Evolutionary conservation across 805 yeast species (phyloP), one percentile per base, ranked within the genome.

Genomic region (Isabelozyma rhagii): DNA sequence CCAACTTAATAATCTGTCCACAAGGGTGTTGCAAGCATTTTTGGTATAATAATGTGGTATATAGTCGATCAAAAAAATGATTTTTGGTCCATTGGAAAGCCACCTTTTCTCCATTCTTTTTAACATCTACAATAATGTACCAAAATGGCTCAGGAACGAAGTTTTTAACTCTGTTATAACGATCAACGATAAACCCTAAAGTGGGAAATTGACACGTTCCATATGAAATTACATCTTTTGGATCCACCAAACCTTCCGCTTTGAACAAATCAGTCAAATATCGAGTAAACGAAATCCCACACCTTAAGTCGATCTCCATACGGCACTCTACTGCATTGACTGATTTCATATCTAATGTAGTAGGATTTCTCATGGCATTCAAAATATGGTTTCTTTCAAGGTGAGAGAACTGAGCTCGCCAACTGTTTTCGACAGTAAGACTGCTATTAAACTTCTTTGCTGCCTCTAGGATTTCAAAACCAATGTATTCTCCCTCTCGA

Each of bases 181-280:
- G 74, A 60, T 94, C 99, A 9, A 94, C 98, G 0, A 94, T 92
- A 68, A 94, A 94, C 3, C 99, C 98, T 46, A 94, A 72, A 0
- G 99, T 93, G 2, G 99, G 99, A 59, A 94, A 94, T 63, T 94
- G 99, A 63, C 99, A 94, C 2, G 82, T 78, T 3, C 99, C 99
- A 64, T 92, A 94, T 1, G 97, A 90, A 0, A 87, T 75, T 5
- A 69, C 62, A 14, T 51, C 58, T 38, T 57, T 51, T 2, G 62
- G 66, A 14, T 64, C 71, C n/a, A 66, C 58, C 11, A 78, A 58
- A 36, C 62, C 59, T 28, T 53, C 53, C 42, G 61, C 61, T 55
- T 70, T 71, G 58, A 83, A 70, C 47, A 77, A 60, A 51, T 81
- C 72, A 41, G 93, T 87, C 48, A 92, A 74, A 38, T 90, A 72